phyloP scores from a whole-genome alignment of 73 alveolate genomes.

The Urostyla sp. region DNA sequence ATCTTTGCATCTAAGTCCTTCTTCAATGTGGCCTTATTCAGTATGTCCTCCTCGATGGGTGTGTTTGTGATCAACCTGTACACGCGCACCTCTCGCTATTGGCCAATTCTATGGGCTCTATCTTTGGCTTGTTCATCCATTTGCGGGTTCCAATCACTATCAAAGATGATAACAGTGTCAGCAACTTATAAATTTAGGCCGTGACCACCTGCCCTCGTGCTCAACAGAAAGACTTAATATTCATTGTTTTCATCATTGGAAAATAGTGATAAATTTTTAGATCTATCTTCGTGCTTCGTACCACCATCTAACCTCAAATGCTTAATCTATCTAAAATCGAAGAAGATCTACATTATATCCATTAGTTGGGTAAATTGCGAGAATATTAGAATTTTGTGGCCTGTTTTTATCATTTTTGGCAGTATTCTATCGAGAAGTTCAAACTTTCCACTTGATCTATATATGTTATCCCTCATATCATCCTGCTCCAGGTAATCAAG shows the following conservation, averaged over 20 bases:
- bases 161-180: slow-evolving; percentile 97
- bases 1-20: slow-evolving; percentile 96
- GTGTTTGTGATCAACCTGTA: slow-evolving; percentile 94
- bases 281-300: slow-evolving; percentile 97
- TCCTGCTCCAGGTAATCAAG: slow-evolving; percentile 76
- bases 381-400: slow-evolving; percentile 97
- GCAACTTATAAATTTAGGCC: slow-evolving; percentile 97
- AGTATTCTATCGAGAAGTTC: slow-evolving; percentile 97
- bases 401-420: slow-evolving; percentile 88
- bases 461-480: slow-evolving; percentile 87
- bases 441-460: slow-evolving; percentile 97
- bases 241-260: slow-evolving; percentile 82
- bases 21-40: slow-evolving; percentile 96
- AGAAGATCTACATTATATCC: slow-evolving; percentile 95
- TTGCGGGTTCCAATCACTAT: slow-evolving; percentile 99
- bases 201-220: slow-evolving; percentile 97
- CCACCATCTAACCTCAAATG: slow-evolving; percentile 96
- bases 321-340: slow-evolving; percentile 89
- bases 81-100: slow-evolving; percentile 96
- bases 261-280: slow-evolving; percentile 80
- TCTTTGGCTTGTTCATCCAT: slow-evolving; percentile 99
- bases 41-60: slow-evolving; percentile 94
- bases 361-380: slow-evolving; percentile 96
- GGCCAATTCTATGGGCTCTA: slow-evolving; percentile 99
- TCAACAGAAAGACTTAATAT: slow-evolving; percentile 87